phyloP scores from a whole-genome alignment of 2,329 filamentous ascomycete species.

The Nigrospora sphaerica region DNA sequence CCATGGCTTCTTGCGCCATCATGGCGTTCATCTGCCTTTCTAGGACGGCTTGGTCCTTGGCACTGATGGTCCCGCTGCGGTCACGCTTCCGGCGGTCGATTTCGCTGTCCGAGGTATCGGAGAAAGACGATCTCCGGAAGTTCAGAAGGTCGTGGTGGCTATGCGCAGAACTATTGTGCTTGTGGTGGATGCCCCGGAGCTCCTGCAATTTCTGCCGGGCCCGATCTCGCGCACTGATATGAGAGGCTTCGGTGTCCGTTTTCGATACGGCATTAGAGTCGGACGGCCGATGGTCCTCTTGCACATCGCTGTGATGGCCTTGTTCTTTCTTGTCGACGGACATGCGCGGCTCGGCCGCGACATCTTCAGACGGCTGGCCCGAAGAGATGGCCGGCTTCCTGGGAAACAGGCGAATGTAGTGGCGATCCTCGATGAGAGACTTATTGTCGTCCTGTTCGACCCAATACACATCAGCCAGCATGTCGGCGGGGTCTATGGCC shows the following conservation, averaged over 20 bases:
- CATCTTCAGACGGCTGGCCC: slow-evolving; percentile 10
- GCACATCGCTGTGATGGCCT: slow-evolving; percentile 1
- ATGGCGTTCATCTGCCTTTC: slow-evolving; percentile 58
- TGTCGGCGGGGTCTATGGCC: slow-evolving; percentile 74
- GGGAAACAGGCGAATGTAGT: slow-evolving; percentile 67
- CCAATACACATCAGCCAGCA: slow-evolving; percentile 89
- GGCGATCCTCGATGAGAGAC: slow-evolving; percentile 69
- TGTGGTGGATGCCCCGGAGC: slow-evolving; percentile 47
- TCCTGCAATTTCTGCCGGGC: slow-evolving; percentile 55
- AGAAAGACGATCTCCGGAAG: slow-evolving; percentile 46
- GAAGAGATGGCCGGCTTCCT: slow-evolving; percentile 6
- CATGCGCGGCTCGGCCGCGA: slow-evolving; percentile 1
- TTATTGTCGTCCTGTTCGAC: slow-evolving; percentile 78
- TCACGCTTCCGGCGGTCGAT: slow-evolving; percentile 33
- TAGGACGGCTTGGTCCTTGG: slow-evolving; percentile 43
- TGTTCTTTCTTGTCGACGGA: neutral
- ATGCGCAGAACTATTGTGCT: slow-evolving; percentile 41
- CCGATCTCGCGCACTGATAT: slow-evolving; percentile 49
- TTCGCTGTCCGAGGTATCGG: slow-evolving; percentile 55
- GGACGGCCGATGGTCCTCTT: neutral
- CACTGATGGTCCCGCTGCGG: slow-evolving; percentile 40
- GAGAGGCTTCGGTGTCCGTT: slow-evolving; percentile 33
- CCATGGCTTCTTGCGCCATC: slow-evolving; percentile 45
- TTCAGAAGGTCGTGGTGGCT: slow-evolving; percentile 46
- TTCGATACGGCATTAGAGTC: slow-evolving; percentile 8